Evolutionary conservation across 768 basidiomycete species (phyloP), one percentile per base, ranked within the genome.

Genomic region (Podaxis mareebaensis): DNA sequence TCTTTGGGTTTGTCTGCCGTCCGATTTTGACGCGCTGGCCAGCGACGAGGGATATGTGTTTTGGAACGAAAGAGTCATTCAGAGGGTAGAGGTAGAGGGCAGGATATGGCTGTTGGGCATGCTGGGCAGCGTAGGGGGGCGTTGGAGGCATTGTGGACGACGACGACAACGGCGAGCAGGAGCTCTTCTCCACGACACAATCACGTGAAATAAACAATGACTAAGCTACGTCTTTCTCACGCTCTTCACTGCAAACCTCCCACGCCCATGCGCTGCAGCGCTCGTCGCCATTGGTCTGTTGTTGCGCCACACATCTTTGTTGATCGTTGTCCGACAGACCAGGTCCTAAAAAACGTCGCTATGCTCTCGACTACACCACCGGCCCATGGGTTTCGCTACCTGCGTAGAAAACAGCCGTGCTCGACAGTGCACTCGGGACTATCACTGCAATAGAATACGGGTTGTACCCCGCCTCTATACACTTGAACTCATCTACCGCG

Each of bases 1-100:
- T 97, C 83, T 97, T 97, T 61, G 90, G 88, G 75, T 95, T 97
- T 15, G 95, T 99, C 78, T 98, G 96, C 61, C 96, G 80, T 17
- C 96, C 96, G 73, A 99, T 96, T 85, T 95, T 91, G 58, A 90
- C 86, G 72, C 86, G 90, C 74, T 87, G 86, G 61, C 80, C 82
- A 63, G 80, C 78, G 49, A 76, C 73, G 65, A 96, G 86, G n/a
- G 89, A 82, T 67, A 99, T 96, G 74, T 96, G 93, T 78, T 98
- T 98, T 63, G 95, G 93, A 42, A 89, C 82, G 77, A 97, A 97
- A 3, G 94, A 92, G 76, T 96, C 95, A 69, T 98, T 98, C 59
- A 97, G 83, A 0, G 96, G 95, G 73, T 95, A 96, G 40, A 99
- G 79, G 74, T 88, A 88, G 26, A 88, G 84, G 22, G 80, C 85